These are phyloP conservation scores for Carex littledalei DNA, from an alignment of 176 grass and related monocot species.

Conservation along the genomic window DNA sequence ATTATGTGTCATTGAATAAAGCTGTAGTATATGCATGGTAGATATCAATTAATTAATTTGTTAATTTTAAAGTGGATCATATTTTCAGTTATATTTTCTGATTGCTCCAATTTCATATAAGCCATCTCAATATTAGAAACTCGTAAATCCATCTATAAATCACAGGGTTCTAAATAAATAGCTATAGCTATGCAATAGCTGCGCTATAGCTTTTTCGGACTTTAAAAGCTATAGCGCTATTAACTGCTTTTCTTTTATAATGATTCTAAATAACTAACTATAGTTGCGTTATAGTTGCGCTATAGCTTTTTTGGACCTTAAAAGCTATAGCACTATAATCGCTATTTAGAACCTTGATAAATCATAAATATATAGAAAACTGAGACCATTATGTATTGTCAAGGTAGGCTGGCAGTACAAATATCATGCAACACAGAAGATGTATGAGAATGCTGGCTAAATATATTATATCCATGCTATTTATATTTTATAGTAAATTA, in stretches of 20 bases:
- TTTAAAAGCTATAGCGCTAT: too few species aligned
- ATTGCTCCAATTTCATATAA: neutral
- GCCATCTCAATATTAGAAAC: neutral
- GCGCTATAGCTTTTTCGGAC: too few species aligned
- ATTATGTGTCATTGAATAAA: conserved; percentile 23
- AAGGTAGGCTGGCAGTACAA: neutral
- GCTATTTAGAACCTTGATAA: too few species aligned
- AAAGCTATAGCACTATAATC: too few species aligned
- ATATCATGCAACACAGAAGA: neutral
- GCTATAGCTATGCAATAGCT: too few species aligned
- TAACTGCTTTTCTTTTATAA: too few species aligned
- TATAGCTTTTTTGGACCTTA: too few species aligned
- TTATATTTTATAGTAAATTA: neutral
- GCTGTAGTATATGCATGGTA: conserved; percentile 12
- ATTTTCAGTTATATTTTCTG: neutral
- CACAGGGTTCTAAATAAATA: too few species aligned
- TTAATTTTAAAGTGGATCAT: neutral
- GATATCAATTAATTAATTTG: neutral
- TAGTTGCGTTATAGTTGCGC: too few species aligned
- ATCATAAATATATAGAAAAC: neutral
- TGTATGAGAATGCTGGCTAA: neutral
- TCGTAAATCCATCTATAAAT: neutral
- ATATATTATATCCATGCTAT: neutral
- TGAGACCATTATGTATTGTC: neutral
- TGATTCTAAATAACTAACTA: too few species aligned